A percentile compares a stretch with the other conserved stretches of the same genome.
Conservation (phyloP, 768 basidiomycete species). For the Podaxis sp. region DNA sequence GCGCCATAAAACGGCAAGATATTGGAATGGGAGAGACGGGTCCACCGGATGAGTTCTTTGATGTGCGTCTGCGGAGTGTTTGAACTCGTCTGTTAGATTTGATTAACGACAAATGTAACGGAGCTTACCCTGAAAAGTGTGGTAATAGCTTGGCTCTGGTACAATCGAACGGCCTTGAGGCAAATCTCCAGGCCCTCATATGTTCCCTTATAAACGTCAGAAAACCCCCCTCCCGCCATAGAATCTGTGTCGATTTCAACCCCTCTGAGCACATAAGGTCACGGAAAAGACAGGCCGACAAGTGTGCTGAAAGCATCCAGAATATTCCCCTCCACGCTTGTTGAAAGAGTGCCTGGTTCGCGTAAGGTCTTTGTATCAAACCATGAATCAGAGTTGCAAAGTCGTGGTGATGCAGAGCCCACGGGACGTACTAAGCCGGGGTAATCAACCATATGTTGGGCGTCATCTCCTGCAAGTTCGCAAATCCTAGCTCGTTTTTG, state of each 20-base stretch:
- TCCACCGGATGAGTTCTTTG: slow-evolving; percentile 33
- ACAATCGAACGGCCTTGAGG: slow-evolving; percentile 13
- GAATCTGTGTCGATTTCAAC: background rate
- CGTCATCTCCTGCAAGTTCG: background rate
- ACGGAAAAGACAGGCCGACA: background rate
- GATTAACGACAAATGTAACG: background rate
- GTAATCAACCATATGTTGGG: background rate
- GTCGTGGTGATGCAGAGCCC: background rate
- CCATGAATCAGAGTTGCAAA: background rate
- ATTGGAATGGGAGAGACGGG: slow-evolving; percentile 32
- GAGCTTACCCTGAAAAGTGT: background rate
- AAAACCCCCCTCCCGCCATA: background rate
- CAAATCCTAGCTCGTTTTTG: too few relatives aligned
- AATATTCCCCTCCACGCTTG: background rate
- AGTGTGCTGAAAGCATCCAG: background rate
- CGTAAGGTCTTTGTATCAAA: background rate
- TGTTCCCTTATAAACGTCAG: slow-evolving; percentile 1
- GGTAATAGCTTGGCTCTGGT: background rate
- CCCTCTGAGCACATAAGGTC: background rate
- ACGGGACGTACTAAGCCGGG: background rate
- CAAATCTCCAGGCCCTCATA: background rate
- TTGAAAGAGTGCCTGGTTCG: background rate
- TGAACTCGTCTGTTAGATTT: background rate
- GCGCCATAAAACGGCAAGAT: slow-evolving; percentile 36
- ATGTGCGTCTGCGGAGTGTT: background rate